Evolutionary conservation across 140 eudicot species (phyloP), one percentile per base, ranked within the genome.

Genomic region (Stevia rebaudiana): DNA sequence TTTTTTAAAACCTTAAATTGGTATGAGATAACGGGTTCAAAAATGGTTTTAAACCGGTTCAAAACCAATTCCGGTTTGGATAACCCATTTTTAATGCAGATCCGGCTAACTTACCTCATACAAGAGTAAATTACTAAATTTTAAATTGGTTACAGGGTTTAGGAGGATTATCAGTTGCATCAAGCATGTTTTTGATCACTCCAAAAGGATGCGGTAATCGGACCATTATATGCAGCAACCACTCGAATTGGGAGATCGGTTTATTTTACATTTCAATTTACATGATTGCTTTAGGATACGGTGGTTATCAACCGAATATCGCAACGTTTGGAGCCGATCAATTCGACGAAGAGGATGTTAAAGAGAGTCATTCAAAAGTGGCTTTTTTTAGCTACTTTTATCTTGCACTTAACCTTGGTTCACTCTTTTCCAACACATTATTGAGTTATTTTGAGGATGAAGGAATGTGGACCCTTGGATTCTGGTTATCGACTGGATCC

Each of bases 271-370:
- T 87, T 46, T 87, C 98, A 0, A 87, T 87, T 30, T 91, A 91
- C 74, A 75, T 91, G 84, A 65, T 91, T 36, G 98, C 96, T 4
- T 69, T 91, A 23, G 96, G 98, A 24, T 80, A 91, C 18, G 98
- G 96, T 25, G 98, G 98, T 33, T 91, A 91, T 81, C 98, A 91
- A 56, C 98, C 96, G 3, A 91, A 84, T 71, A 91, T 91, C 8
- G 98, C 96, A 0, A 87, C 98, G 0, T 81, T 91, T 54, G 96
- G 96, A 28, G 98, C 98, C 11, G 98, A 91, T 68, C 98, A 91
- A 30, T 91, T 91, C 50, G 98, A 91, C 36, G 91, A 65, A 60
- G 96, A 91, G 67, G 76, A 84, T 54, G 25, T 54, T 8, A 70
- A 71, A 13, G 98, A 91, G 60, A 76, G 72, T 6, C 79, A 55